Base-by-base conservation (phyloP, 2,329 filamentous ascomycete genomes). In the Aureobasidium sp. region DNA sequence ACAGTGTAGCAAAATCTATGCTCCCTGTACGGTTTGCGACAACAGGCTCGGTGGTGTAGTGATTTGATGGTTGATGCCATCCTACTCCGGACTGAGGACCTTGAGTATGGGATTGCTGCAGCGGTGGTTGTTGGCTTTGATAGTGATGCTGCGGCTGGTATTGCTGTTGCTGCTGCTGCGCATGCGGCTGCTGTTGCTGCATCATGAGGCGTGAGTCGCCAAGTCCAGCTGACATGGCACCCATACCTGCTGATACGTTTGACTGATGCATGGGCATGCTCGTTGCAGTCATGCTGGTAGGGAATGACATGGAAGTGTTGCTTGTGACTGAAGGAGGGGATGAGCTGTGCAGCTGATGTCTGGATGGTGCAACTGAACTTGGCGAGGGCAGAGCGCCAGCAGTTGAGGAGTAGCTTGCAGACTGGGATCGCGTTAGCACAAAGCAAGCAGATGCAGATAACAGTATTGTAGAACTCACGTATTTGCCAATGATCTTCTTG, bases 401-500 rank as follows among this genome's bases (percentile, higher is more conserved):
- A 23, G 84, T 87, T 42, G 85, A 87, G n/a, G 85, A 84, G 71
- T 87, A 87, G 72, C 84, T 87, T 63, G 85, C 85, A 68, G 85
- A 87, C 84, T 87, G 68, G 64, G 13, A 23, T 34, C 42, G 17
- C 20, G 47, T 62, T 57, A 65, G 61, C 48, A 48, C 46, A 55
- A 15, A 36, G 23, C 32, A 27, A 48, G 42, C 34, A 15, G 23
- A 47, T n/a, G 27, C 34, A 42, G 29, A 29, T 32, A 55, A 42
- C 37, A 32, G 2, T 4, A 32, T n/a, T 62, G 58, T 64, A 64
- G 66, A 66, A 83, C 84, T 77, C 78, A 86, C 84, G 75, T 97
- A 99, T 88, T 99, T 99, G 70, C 90, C 87, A 73, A 99, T 96
- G 71, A 99, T 97, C 80, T 99, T 99, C 82, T 95, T 96, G 67